Evolutionary conservation across 768 basidiomycete species (phyloP).

Genomic region (Boletus pseudopeckii): DNA sequence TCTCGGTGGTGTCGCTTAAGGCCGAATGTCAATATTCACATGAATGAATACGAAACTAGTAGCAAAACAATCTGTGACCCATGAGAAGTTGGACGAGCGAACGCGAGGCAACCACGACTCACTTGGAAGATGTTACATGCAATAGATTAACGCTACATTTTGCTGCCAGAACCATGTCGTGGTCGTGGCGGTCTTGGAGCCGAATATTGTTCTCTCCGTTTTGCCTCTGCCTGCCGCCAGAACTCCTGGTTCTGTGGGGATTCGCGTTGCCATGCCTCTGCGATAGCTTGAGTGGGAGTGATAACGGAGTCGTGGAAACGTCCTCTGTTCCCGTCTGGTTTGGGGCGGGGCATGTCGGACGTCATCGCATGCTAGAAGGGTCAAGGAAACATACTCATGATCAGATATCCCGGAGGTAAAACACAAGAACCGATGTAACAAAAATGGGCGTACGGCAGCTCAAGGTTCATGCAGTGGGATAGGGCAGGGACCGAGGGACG

Average conservation of each 20-base stretch:
- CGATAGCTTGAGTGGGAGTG: slow-evolving; percentile 62
- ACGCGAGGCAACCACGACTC: neutral
- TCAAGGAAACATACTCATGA: slow-evolving; percentile 28
- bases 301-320: slow-evolving; percentile 28
- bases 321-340: slow-evolving; percentile 34
- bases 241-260: slow-evolving; percentile 54
- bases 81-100: neutral
- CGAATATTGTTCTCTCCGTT: slow-evolving; percentile 43
- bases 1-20: slow-evolving; percentile 19
- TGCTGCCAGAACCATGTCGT: slow-evolving; percentile 41
- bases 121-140: slow-evolving; percentile 18
- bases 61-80: slow-evolving; percentile 2
- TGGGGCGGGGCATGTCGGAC: slow-evolving; percentile 33
- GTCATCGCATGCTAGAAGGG: slow-evolving; percentile 35
- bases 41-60: slow-evolving; percentile 30
- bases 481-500: slow-evolving; percentile 30
- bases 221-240: slow-evolving; percentile 58
- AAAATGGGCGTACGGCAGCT: slow-evolving; percentile 37
- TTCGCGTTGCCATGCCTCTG: slow-evolving; percentile 64
- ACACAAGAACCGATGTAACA: slow-evolving; percentile 24
- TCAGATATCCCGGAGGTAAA: slow-evolving; percentile 23
- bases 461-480: slow-evolving; percentile 33
- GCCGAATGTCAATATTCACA: slow-evolving; percentile 29
- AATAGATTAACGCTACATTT: slow-evolving; percentile 43
- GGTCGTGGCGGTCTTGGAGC: slow-evolving; percentile 34